Percentiles rank a stretch among this genome's conserved stretches.
Evolutionary conservation across 768 basidiomycete species (phyloP).

Genomic region (Panus rudis): DNA sequence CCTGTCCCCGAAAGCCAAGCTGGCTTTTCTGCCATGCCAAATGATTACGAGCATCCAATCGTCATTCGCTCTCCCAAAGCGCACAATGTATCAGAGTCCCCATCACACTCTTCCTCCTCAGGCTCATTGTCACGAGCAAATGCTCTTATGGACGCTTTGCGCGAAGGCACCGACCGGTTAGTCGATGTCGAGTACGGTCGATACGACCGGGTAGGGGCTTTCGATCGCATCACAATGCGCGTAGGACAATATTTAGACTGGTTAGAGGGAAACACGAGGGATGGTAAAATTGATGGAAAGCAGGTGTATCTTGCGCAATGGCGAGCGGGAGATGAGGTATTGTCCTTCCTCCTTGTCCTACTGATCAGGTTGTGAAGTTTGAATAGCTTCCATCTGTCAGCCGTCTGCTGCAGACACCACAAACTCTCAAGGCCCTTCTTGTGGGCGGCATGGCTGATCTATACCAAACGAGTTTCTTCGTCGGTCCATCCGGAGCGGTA

Average conservation of each 20-base stretch:
- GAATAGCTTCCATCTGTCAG: conserved; percentile 6
- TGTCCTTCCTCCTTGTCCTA: neutral
- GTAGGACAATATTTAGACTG: conserved; percentile 17
- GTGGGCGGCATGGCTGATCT: conserved; percentile 10
- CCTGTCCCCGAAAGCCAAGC: too few species aligned
- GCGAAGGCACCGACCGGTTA: conserved; percentile 7
- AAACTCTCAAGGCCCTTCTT: conserved; percentile 11
- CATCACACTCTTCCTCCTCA: too few species aligned
- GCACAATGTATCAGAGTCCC: too few species aligned
- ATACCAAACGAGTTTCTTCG: conserved; percentile 18
- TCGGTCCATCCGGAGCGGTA: conserved; percentile 16
- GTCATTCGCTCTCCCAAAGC: too few species aligned
- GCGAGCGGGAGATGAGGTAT: conserved; percentile 16
- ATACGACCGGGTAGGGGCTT: conserved; percentile 10
- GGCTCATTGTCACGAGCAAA: too few species aligned
- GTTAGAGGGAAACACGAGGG: conserved; percentile 7
- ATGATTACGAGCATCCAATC: too few species aligned
- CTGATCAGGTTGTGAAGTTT: neutral
- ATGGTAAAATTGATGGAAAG: conserved; percentile 1
- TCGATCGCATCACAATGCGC: conserved; percentile 11
- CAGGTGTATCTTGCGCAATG: conserved; percentile 8
- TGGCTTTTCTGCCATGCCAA: too few species aligned
- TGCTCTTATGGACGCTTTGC: conserved; percentile 11
- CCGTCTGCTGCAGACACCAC: conserved; percentile 8
- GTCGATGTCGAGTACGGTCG: conserved; percentile 20